These are phyloP conservation scores for Globisporangium okanoganense DNA, from an alignment of 352 stramenopile species.

Conservation along the genomic window DNA sequence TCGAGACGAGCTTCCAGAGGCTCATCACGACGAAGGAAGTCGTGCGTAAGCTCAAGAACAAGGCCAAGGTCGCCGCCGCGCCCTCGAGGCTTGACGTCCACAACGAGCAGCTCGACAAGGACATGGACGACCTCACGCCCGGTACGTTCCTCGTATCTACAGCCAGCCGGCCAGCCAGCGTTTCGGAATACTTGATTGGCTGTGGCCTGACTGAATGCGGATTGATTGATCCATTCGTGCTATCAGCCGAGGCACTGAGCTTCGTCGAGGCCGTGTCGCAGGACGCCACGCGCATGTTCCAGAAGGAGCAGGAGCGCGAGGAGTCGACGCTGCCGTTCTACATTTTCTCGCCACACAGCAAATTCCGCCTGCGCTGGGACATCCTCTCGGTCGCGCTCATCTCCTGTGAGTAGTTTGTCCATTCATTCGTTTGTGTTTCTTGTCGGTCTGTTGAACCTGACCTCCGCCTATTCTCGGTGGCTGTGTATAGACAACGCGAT, in stretches of 20 bases:
- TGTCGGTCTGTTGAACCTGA: too few relatives aligned
- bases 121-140: conserved; percentile 82
- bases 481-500: conserved; percentile 57
- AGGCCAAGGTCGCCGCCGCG: conserved; percentile 36
- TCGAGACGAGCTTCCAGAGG: conserved; percentile 46
- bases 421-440: not conserved
- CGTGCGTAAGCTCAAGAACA: conserved; percentile 55
- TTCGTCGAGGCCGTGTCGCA: conserved; percentile 75
- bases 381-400: conserved; percentile 67
- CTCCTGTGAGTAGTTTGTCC: conserved; percentile 48
- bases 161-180: too few relatives aligned
- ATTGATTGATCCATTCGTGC: too few relatives aligned
- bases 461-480: too few relatives aligned
- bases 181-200: too few relatives aligned
- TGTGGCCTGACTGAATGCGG: too few relatives aligned
- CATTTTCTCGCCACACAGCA: conserved; percentile 69
- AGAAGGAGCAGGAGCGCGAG: conserved; percentile 79
- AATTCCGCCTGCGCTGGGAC: conserved; percentile 77
- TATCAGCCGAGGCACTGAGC: conserved; percentile 59
- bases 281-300: conserved; percentile 86
- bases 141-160: conserved; percentile 20
- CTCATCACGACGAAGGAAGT: conserved; percentile 59
- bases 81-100: conserved; percentile 31
- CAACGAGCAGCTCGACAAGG: conserved; percentile 34
- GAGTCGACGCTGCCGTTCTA: conserved; percentile 76